Evolutionary conservation across 2,329 filamentous ascomycete genomes (phyloP).

Genomic region (Penicillium sp.): DNA sequence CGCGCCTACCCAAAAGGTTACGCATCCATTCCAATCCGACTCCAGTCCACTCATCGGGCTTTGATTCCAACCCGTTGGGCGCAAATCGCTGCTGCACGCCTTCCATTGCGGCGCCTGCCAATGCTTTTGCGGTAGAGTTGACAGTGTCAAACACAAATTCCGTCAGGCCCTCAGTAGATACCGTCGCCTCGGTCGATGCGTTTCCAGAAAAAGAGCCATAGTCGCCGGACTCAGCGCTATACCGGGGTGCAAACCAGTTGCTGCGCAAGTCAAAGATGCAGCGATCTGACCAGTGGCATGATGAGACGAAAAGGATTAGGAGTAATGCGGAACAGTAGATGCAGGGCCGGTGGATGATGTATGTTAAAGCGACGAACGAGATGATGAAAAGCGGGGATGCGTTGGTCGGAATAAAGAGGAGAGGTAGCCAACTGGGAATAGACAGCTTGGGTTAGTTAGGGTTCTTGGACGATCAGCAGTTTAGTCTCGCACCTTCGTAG

Average conservation of each 20-base stretch:
- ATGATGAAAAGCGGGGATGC: conserved; percentile 83
- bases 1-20: conserved; percentile 75
- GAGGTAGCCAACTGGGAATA: conserved; percentile 70
- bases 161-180: conserved; percentile 35
- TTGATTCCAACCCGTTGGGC: conserved; percentile 30
- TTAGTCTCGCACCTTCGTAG: conserved; percentile 58
- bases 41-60: conserved; percentile 68
- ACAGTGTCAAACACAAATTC: conserved; percentile 51
- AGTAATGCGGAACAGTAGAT: conserved; percentile 97
- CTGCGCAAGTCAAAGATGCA: conserved; percentile 91
- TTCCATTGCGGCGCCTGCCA: conserved; percentile 68
- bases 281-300: conserved; percentile 83
- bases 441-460: neutral
- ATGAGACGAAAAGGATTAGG: conserved; percentile 89
- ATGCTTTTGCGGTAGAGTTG: conserved; percentile 68
- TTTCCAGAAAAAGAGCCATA: conserved; percentile 11
- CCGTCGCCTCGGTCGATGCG: conserved; percentile 19
- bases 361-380: conserved; percentile 88
- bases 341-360: conserved; percentile 94
- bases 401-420: conserved; percentile 86
- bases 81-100: conserved; percentile 50
- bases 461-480: neutral
- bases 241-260: conserved; percentile 90
- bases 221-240: conserved; percentile 39
- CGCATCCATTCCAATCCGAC: conserved; percentile 84